Evolutionary conservation across 2,329 filamentous ascomycete species (phyloP).

Genomic region (Epichloe uncinata): DNA sequence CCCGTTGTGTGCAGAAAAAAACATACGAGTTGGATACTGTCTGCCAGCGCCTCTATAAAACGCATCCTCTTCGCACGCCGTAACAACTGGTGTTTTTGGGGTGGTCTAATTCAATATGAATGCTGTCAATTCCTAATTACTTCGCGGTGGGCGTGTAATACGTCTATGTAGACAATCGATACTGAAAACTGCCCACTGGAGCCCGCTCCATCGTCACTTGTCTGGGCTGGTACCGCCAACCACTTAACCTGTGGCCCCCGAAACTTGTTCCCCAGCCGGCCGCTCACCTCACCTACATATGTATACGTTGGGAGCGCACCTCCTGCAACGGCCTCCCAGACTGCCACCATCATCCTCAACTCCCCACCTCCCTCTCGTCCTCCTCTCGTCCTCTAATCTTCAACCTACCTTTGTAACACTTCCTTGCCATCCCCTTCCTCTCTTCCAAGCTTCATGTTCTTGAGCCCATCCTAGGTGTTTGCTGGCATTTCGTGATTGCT

Average conservation of each 20-base stretch:
- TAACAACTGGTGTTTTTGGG: no score
- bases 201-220: no score
- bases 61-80: no score
- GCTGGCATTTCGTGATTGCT: constrained; percentile 3
- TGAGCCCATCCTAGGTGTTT: constrained; percentile 6
- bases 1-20: no score
- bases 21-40: no score
- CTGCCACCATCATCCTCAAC: background rate
- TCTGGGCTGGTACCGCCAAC: background rate
- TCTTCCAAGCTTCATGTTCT: background rate
- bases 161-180: background rate
- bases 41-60: no score
- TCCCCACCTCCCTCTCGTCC: background rate
- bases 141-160: no score
- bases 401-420: background rate
- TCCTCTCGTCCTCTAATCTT: constrained; percentile 4
- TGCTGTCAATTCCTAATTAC: no score
- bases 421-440: background rate
- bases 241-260: background rate
- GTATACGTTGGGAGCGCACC: constrained; percentile 1
- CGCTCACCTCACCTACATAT: background rate
- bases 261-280: background rate
- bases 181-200: background rate
- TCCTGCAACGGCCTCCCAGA: background rate
- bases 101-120: no score